Evolutionary conservation across 78 protist species (phyloP).

Genomic region (Anaeramoeba flamelloides): DNA sequence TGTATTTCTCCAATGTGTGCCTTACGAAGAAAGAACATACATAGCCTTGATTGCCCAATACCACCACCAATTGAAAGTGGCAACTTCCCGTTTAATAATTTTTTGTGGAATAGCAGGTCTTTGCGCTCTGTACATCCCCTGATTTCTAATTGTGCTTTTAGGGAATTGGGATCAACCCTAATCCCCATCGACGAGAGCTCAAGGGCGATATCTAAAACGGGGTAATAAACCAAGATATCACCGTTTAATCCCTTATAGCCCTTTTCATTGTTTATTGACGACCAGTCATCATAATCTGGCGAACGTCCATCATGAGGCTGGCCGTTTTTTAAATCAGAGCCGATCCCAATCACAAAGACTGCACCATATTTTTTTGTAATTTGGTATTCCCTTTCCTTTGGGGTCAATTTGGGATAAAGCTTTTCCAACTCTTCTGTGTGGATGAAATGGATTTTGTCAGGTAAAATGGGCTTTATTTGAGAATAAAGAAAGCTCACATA

Average conservation of each 20-base stretch:
- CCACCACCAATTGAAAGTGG: slow-evolving; percentile 22
- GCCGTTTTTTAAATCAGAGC: neutral
- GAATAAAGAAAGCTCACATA: neutral
- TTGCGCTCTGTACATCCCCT: neutral
- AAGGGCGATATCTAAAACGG: too few relatives aligned
- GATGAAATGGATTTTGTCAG: slow-evolving; percentile 2
- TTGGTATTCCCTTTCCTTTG: slow-evolving; percentile 15
- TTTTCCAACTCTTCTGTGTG: slow-evolving; percentile 1
- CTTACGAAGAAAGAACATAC: slow-evolving; percentile 7
- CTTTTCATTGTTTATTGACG: neutral
- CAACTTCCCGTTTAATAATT: neutral
- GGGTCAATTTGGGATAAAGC: slow-evolving; percentile 6
- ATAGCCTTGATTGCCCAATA: slow-evolving; percentile 15
- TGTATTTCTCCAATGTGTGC: slow-evolving; percentile 14
- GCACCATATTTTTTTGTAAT: slow-evolving; percentile 12
- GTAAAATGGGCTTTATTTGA: neutral
- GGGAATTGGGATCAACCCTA: slow-evolving; percentile 4
- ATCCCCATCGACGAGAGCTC: slow-evolving; percentile 24
- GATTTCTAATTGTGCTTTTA: slow-evolving; percentile 2
- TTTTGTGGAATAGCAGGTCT: slow-evolving; percentile 1
- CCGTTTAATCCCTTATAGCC: slow-evolving; percentile 13
- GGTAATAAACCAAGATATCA: slow-evolving; percentile 10
- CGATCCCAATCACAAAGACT: slow-evolving; percentile 15
- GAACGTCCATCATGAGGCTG: slow-evolving; percentile 7
- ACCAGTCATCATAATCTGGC: slow-evolving; percentile 18